Evolutionary conservation across 192 early-diverging fungal genomes (phyloP).

Genomic region (Chytriomyces sp.): DNA sequence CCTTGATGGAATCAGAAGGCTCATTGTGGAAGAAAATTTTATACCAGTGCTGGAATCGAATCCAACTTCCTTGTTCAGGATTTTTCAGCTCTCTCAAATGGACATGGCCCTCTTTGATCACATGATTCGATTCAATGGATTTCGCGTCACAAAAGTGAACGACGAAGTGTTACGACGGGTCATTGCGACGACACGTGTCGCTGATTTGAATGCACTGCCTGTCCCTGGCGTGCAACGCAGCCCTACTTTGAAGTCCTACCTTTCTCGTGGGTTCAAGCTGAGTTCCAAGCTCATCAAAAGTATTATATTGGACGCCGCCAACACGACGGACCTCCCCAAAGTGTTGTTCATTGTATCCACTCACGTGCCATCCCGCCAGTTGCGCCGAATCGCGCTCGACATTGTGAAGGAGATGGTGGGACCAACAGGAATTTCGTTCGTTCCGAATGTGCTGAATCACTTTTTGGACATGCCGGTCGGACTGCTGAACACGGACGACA

Average conservation of each 20-base stretch:
- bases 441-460: neutral
- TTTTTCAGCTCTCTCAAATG: conserved; percentile 24
- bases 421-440: conserved; percentile 6
- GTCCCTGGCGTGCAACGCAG: neutral
- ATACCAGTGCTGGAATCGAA: conserved; percentile 9
- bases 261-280: conserved; percentile 19
- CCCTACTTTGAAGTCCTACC: neutral
- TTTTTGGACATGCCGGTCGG: neutral
- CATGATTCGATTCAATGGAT: conserved; percentile 26
- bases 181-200: neutral
- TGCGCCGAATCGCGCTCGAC: neutral
- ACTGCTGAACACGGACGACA: neutral
- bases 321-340: neutral
- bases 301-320: conserved; percentile 1
- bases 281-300: neutral
- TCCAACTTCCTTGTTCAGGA: conserved; percentile 22
- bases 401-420: conserved; percentile 22
- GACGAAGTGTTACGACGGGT: conserved; percentile 23
- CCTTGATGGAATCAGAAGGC: conserved; percentile 2
- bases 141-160: conserved; percentile 25
- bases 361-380: neutral
- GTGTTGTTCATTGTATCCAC: neutral
- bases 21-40: conserved; percentile 16
- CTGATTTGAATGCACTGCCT: neutral
- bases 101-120: conserved; percentile 20